Evolutionary conservation across 2,329 filamentous ascomycete species (phyloP), one percentile per base, ranked within the genome.

Genomic region (Apiospora pterosperma): DNA sequence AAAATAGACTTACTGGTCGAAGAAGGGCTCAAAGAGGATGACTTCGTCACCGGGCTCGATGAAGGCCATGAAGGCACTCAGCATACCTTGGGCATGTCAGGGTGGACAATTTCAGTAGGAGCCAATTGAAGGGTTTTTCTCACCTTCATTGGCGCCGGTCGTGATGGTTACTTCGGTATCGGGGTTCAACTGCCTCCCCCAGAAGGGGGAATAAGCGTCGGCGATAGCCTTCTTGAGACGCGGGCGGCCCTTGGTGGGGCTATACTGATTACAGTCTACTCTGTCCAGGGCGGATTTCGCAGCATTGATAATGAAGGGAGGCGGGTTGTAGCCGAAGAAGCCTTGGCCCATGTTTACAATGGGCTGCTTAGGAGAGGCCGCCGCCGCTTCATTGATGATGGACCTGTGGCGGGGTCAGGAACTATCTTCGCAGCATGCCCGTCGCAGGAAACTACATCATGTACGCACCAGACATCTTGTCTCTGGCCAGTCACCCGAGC

Each of bases 261-360:
- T 95, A 84, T 99, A 99, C 83, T 99, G 96, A 78, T 99, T 99
- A 85, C 95, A 97, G 70, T 98, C 96, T 25, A 99, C 95, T 62
- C 88, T 86, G 74, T 97, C 90, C 62, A 99, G 85, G 42, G 95
- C 94, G 42, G 90, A 83, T 79, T 97, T 98, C 62, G 96, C 96
- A 48, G 96, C 96, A 71, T 97, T 87, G 69, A 97, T 83, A 69
- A 97, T 93, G 78, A 97, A 98, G 39, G 90, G 79, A 8, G 95
- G 95, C 64, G 95, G 95, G 75, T 98, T 98, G 79, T 98, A 98
- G 65, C 95, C 95, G 71, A 93, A 94, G 83, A 93, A 93, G 63
- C 86, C 86, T 74, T 88, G 86, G 34, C 86, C 87, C 81, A 89
- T 82, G 69, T 90, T 90, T 66, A 89, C 83, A 68, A 90, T 88